Percentiles rank a stretch among this genome's conserved stretches.
phyloP scores from a whole-genome alignment of 2,329 filamentous ascomycete species.

The Plectosphaerella plurivora region DNA sequence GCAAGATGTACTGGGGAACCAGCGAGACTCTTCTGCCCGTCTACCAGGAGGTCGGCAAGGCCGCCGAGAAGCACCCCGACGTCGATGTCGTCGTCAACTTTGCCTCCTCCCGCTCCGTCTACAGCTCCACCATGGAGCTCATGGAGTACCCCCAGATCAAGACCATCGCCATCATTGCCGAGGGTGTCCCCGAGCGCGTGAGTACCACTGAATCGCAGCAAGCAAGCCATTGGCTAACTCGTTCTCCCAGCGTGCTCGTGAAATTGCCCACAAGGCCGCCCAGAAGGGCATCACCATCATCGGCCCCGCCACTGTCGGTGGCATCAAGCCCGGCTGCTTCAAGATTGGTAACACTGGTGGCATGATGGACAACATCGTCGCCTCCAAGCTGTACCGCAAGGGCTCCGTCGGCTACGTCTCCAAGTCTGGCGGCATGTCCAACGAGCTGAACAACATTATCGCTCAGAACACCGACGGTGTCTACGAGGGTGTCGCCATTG shows the following conservation, averaged over 20 bases:
- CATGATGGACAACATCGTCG: constrained; percentile 99
- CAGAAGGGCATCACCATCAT: constrained; percentile 99
- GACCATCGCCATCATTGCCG: constrained; percentile 98
- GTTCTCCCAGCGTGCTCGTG: constrained; percentile 72
- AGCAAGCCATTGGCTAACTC: neutral
- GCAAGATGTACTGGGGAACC: constrained; percentile 99
- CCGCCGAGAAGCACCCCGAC: constrained; percentile 92
- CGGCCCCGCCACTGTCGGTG: constrained; percentile 95
- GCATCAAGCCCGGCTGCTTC: constrained; percentile 98
- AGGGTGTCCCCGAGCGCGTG: constrained; percentile 97
- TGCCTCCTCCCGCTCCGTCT: constrained; percentile 96
- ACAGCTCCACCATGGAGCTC: constrained; percentile 96
- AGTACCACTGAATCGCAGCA: constrained; percentile 29
- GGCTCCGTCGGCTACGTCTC: constrained; percentile 98
- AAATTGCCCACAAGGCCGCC: constrained; percentile 93
- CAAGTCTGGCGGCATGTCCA: constrained; percentile 99
- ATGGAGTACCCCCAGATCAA: constrained; percentile 97
- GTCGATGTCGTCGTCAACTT: constrained; percentile 99
- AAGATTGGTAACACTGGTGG: constrained; percentile 99
- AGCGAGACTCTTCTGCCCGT: constrained; percentile 98
- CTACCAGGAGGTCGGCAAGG: constrained; percentile 92
- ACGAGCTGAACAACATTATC: constrained; percentile 99
- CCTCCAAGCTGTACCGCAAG: constrained; percentile 99
- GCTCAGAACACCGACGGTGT: constrained; percentile 95
- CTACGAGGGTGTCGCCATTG: constrained; percentile 98